Conservation (phyloP, 139 green algal species). For the Chlamydomonas incerta region DNA sequence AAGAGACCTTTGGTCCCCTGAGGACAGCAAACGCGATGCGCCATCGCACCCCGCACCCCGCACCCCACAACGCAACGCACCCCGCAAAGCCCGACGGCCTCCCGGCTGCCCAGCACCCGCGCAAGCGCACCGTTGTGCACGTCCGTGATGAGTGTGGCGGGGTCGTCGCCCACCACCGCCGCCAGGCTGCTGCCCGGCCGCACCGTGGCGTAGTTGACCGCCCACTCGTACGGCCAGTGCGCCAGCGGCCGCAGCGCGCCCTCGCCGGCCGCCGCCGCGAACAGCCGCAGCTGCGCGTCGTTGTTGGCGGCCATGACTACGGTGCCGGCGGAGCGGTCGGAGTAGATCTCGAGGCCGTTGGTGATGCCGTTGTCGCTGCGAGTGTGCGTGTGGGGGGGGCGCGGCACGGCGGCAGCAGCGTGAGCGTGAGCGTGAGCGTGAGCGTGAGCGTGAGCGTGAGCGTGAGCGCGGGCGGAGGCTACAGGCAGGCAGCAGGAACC, state of each 20-base stretch:
- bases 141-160: constrained; percentile 60
- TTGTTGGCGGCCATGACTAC: constrained; percentile 90
- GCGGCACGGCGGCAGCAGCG: too few species aligned
- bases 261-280: constrained; percentile 29
- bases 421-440: neutral
- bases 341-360: constrained; percentile 92
- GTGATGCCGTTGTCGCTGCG: constrained; percentile 93
- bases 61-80: too few species aligned
- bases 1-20: too few species aligned
- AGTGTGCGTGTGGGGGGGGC: too few species aligned
- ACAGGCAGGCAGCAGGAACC: too few species aligned
- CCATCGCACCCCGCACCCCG: too few species aligned
- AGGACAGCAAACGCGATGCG: too few species aligned
- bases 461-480: too few species aligned
- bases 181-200: constrained; percentile 36
- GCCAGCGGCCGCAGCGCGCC: constrained; percentile 22
- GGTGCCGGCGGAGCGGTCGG: neutral
- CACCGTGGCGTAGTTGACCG: constrained; percentile 89
- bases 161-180: constrained; percentile 80
- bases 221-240: constrained; percentile 76
- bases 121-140: constrained; percentile 33
- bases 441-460: neutral
- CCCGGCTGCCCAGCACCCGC: too few species aligned
- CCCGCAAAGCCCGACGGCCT: too few species aligned
- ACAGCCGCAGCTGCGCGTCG: constrained; percentile 63